Evolutionary conservation across 345 rosid species (phyloP).

Genomic region (Populus ilicifolia): DNA sequence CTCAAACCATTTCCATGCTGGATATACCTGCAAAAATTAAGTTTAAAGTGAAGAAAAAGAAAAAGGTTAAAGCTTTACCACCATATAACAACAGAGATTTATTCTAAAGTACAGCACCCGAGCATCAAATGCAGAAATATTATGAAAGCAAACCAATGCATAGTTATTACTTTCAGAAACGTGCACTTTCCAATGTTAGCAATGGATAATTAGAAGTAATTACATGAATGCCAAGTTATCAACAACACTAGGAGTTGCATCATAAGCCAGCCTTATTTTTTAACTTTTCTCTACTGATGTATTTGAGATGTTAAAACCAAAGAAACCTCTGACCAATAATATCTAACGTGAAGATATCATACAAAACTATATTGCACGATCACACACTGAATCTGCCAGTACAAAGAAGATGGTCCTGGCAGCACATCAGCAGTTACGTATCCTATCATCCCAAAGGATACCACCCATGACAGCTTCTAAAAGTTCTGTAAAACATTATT

Average conservation of each 20-base stretch:
- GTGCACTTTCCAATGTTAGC: background rate
- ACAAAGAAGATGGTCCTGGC: background rate
- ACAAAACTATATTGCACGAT: background rate
- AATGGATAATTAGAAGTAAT: background rate
- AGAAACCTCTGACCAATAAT: background rate
- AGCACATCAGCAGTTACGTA: background rate
- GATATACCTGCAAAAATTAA: constrained; percentile 67
- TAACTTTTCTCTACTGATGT: background rate
- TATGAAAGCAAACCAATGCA: background rate
- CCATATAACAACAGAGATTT: background rate
- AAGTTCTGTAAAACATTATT: background rate
- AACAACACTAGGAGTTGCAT: background rate
- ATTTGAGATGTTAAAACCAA: background rate
- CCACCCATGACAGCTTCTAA: background rate
- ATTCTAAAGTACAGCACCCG: constrained; percentile 4
- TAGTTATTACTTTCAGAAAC: background rate
- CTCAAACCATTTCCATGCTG: constrained; percentile 99
- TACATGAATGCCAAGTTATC: background rate
- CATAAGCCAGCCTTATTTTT: background rate
- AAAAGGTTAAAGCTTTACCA: constrained; percentile 8
- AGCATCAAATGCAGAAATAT: background rate
- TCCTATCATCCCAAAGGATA: background rate
- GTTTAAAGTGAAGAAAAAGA: background rate
- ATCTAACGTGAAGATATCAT: background rate
- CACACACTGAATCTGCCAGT: background rate